Conservation (phyloP, 2,329 filamentous ascomycete species). For the Colletotrichum filicis region DNA sequence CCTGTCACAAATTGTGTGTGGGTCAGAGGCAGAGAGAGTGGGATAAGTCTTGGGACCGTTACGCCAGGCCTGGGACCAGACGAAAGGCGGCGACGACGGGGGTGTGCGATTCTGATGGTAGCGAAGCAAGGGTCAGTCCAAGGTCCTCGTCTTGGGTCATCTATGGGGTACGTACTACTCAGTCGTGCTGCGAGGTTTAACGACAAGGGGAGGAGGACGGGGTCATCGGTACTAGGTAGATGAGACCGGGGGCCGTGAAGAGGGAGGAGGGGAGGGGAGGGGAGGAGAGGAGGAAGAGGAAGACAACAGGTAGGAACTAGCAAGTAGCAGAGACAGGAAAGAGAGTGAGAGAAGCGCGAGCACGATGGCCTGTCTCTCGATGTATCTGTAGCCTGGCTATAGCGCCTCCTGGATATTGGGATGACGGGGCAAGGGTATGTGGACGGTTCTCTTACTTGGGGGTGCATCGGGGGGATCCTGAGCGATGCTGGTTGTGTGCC, state of each 20-base stretch:
- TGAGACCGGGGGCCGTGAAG: slow-evolving; percentile 17
- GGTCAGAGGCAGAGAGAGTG: slow-evolving; percentile 46
- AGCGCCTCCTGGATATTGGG: slow-evolving; percentile 53
- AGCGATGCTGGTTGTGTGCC: slow-evolving; percentile 40
- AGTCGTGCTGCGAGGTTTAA: slow-evolving; percentile 39
- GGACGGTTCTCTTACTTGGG: slow-evolving; percentile 47
- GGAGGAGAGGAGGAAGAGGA: not conserved
- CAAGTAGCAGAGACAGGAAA: slow-evolving; percentile 13
- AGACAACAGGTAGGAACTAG: slow-evolving; percentile 7
- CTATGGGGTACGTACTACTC: slow-evolving; percentile 10
- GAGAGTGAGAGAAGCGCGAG: not conserved
- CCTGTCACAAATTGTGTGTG: slow-evolving; percentile 67
- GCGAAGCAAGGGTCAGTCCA: slow-evolving; percentile 31
- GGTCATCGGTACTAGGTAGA: slow-evolving; percentile 28
- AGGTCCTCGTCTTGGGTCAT: slow-evolving; percentile 30
- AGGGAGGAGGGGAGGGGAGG: not conserved
- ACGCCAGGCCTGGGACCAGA: slow-evolving; percentile 35
- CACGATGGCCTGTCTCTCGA: not conserved
- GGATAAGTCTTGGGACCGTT: slow-evolving; percentile 38
- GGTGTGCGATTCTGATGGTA: slow-evolving; percentile 30
- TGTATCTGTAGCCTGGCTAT: slow-evolving; percentile 40
- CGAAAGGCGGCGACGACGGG: slow-evolving; percentile 39
- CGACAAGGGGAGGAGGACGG: slow-evolving; percentile 25
- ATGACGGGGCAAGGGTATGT: slow-evolving; percentile 35
- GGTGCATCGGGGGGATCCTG: slow-evolving; percentile 47